These are phyloP conservation scores for Rhynchospora pubera DNA, from an alignment of 176 grass and related monocot species.

Conservation along the genomic window DNA sequence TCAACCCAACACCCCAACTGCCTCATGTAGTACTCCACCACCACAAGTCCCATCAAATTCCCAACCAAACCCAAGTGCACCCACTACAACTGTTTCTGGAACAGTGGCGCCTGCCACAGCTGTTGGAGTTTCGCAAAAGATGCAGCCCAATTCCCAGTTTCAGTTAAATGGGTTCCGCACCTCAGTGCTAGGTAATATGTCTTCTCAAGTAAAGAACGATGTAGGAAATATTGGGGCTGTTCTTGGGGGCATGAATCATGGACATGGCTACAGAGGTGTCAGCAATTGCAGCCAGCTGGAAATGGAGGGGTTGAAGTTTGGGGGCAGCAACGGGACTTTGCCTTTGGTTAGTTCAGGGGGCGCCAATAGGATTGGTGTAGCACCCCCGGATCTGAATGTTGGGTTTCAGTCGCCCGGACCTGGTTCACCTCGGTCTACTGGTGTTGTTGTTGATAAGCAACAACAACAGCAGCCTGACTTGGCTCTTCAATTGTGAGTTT, in stretches of 20 bases:
- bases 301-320: conserved; percentile 28
- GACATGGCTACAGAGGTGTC: conserved; percentile 10
- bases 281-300: conserved; percentile 17
- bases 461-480: conserved; percentile 22
- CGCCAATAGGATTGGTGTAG: conserved; percentile 25
- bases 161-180: neutral
- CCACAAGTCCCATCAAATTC: neutral
- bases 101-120: neutral
- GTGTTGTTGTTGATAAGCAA: conserved; percentile 34
- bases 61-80: neutral
- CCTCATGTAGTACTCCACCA: neutral
- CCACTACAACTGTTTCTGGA: neutral
- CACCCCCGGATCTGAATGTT: conserved; percentile 19
- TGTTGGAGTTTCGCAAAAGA: neutral
- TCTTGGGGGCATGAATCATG: conserved; percentile 24
- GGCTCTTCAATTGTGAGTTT: conserved; percentile 38
- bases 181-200: neutral
- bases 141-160: neutral
- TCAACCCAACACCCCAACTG: neutral
- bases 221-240: neutral
- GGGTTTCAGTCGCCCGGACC: conserved; percentile 20
- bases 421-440: conserved; percentile 2
- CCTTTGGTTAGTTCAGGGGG: conserved; percentile 20
- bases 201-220: conserved; percentile 17
- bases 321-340: conserved; percentile 21